phyloP scores from a whole-genome alignment of 1,284 basidiomycete genomes.

The Blastosporella zonata region DNA sequence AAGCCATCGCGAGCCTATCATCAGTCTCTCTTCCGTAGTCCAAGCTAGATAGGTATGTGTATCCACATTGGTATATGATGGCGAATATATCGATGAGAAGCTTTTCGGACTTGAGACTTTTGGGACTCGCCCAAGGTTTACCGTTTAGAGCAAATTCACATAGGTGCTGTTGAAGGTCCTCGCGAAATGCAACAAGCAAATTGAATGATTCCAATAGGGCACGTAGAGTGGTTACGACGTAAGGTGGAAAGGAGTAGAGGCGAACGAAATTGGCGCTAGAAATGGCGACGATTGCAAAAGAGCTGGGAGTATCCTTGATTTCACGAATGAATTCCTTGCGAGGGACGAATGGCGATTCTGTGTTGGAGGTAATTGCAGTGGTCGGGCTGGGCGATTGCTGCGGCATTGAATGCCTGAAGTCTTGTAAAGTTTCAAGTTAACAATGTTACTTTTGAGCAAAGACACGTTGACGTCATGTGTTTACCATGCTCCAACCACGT shows the following conservation, averaged over 20 bases:
- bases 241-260: conserved; percentile 62
- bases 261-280: conserved; percentile 60
- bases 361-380: conserved; percentile 14
- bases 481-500: conserved; percentile 21
- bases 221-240: conserved; percentile 50
- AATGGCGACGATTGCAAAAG: conserved; percentile 67
- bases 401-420: conserved; percentile 12
- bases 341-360: conserved; percentile 52
- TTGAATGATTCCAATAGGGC: conserved; percentile 49
- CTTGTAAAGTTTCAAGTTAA: neutral
- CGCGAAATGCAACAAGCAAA: conserved; percentile 45
- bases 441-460: too few species aligned
- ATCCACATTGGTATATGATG: conserved; percentile 61
- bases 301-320: conserved; percentile 44
- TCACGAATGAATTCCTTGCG: conserved; percentile 69
- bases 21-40: conserved; percentile 77
- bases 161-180: conserved; percentile 56
- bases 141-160: conserved; percentile 64
- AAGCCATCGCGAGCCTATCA: conserved; percentile 66
- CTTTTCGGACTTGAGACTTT: conserved; percentile 61
- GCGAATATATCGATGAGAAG: conserved; percentile 65
- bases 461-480: conserved; percentile 32
- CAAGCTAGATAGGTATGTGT: conserved; percentile 61
- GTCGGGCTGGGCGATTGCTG: conserved; percentile 24
- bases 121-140: conserved; percentile 70